Evolutionary conservation across 2,329 filamentous ascomycete species (phyloP).

Genomic region (Orbilia ellipsospora): DNA sequence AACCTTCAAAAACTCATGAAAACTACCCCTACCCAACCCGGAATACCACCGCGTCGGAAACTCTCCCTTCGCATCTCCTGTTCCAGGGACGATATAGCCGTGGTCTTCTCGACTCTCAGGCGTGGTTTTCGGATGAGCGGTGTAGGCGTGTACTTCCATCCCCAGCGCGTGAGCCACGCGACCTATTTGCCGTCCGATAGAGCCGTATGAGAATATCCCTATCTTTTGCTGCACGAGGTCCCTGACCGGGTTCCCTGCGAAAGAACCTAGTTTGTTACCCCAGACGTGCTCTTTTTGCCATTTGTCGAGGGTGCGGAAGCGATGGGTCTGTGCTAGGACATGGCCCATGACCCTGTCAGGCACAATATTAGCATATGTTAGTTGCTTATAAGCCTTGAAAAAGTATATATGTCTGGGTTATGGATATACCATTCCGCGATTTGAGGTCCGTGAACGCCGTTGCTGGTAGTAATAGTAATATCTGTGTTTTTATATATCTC

Average conservation of each 20-base stretch:
- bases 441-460: conserved; percentile 68
- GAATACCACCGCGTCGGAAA: conserved; percentile 69
- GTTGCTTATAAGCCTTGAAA: no score
- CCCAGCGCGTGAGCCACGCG: conserved; percentile 73
- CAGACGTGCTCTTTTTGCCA: conserved; percentile 56
- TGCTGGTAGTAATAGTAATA: conserved; percentile 68
- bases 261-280: conserved; percentile 48
- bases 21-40: conserved; percentile 62
- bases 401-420: no score
- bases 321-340: conserved; percentile 50
- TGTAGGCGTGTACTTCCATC: conserved; percentile 80
- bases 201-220: conserved; percentile 67
- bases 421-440: conserved; percentile 56
- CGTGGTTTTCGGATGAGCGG: conserved; percentile 74
- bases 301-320: conserved; percentile 52
- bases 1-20: conserved; percentile 61
- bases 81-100: conserved; percentile 75
- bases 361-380: no score
- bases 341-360: conserved; percentile 30
- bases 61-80: conserved; percentile 68
- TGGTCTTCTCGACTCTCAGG: conserved; percentile 73
- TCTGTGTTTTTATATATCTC: conserved; percentile 67
- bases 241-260: conserved; percentile 20
- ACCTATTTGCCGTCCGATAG: conserved; percentile 68
- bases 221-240: conserved; percentile 56